A percentile compares a stretch with the other conserved stretches of the same genome.
phyloP scores from a whole-genome alignment of 1,284 basidiomycete genomes.

The Boletellus dicymbophilus region DNA sequence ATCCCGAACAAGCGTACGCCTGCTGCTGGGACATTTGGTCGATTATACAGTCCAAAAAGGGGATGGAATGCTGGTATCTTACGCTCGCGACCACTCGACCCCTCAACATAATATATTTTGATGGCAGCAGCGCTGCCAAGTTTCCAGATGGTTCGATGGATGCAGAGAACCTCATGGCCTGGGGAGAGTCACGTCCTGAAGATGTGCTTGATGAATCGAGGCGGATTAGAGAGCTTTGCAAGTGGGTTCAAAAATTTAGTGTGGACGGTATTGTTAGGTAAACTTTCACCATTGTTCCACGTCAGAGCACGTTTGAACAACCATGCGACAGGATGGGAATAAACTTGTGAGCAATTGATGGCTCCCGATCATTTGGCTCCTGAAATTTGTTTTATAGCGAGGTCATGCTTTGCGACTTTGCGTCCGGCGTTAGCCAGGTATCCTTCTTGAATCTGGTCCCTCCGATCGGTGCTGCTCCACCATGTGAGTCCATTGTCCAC shows the following conservation, averaged over 20 bases:
- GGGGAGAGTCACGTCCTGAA: neutral
- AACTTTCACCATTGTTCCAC: neutral
- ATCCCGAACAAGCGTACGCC: no score
- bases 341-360: neutral
- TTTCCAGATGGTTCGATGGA: neutral
- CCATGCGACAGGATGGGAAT: conserved; percentile 1
- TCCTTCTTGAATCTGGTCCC: no score
- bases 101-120: neutral
- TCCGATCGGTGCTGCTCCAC: no score
- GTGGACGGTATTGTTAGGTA: neutral
- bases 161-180: neutral
- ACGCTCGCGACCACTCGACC: neutral
- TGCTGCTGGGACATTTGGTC: no score
- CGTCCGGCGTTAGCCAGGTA: no score
- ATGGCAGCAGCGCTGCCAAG: neutral
- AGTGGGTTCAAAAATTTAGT: neutral
- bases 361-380: no score
- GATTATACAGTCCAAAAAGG: no score
- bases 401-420: no score
- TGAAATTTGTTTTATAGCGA: no score
- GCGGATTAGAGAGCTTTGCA: neutral
- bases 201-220: neutral
- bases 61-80: neutral
- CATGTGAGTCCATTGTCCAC: no score
- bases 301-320: no score